A percentile compares a stretch with the other conserved stretches of the same genome.
Conservation (phyloP, 108 stramenopile genomes). For the Cyclotella kingstonii region DNA sequence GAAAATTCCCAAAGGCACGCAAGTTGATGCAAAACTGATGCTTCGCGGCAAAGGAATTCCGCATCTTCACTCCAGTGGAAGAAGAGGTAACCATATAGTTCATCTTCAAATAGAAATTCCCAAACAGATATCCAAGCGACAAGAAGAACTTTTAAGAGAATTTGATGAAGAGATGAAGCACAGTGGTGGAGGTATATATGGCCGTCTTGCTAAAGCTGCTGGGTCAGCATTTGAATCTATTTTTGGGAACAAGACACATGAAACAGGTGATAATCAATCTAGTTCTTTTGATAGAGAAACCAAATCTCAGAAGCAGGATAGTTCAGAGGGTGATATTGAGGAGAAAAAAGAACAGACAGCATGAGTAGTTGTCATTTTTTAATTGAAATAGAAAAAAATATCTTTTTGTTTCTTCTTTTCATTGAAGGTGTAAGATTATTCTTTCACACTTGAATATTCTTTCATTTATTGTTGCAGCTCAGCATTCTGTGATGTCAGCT, state of each 20-base stretch:
- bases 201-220: constrained; percentile 66
- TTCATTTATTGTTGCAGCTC: too few relatives aligned
- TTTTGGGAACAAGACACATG: constrained; percentile 55
- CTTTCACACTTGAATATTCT: too few relatives aligned
- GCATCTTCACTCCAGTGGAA: constrained; percentile 50
- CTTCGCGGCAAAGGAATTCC: constrained; percentile 92
- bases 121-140: constrained; percentile 79
- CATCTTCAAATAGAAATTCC: constrained; percentile 92
- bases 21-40: constrained; percentile 89
- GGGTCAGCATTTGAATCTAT: constrained; percentile 68
- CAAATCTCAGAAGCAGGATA: constrained; percentile 11
- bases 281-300: constrained; percentile 13
- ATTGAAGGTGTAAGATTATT: neutral
- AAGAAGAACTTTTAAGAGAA: constrained; percentile 91
- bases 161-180: constrained; percentile 83
- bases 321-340: constrained; percentile 26
- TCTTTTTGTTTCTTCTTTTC: neutral
- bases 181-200: constrained; percentile 60
- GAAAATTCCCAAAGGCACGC: constrained; percentile 90
- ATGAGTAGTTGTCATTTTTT: neutral
- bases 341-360: constrained; percentile 43
- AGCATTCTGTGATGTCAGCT: too few relatives aligned
- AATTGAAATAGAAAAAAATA: neutral
- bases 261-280: neutral
- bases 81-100: constrained; percentile 92